Percentiles rank a stretch among this genome's conserved stretches.
phyloP scores from a whole-genome alignment of 169 alveolate species.

The Eimeria acervulina region DNA sequence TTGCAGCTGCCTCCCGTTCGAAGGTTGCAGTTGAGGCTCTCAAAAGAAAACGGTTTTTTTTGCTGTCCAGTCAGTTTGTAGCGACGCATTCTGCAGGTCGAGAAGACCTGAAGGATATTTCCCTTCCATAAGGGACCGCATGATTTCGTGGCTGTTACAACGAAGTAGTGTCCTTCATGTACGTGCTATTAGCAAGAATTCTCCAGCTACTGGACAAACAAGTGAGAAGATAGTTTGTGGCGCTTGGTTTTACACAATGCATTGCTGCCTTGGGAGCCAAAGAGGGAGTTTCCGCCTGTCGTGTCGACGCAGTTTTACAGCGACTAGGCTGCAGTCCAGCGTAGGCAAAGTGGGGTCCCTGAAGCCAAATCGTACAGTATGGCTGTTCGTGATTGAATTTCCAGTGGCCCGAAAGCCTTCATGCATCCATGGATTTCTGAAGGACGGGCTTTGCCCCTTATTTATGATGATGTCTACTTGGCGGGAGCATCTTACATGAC shows the following conservation, averaged over 20 bases:
- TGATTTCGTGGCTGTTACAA: background rate
- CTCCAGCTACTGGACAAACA: background rate
- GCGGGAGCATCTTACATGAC: background rate
- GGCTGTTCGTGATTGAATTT: background rate
- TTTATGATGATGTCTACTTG: background rate
- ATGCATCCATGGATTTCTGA: background rate
- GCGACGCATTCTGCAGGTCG: background rate
- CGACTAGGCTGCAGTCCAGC: background rate
- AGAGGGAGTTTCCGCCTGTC: background rate
- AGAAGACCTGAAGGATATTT: background rate
- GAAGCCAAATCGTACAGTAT: background rate
- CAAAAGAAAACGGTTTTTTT: background rate
- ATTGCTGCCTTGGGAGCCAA: background rate
- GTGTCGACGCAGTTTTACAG: background rate
- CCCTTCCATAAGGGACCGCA: background rate
- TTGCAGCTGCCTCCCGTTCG: constrained; percentile 70
- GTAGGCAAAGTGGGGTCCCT: background rate
- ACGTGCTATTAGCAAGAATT: background rate
- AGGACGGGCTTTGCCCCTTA: background rate
- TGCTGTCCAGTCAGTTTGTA: background rate
- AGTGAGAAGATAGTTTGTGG: background rate
- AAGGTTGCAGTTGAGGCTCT: constrained; percentile 44
- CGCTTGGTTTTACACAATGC: background rate
- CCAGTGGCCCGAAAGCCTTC: background rate
- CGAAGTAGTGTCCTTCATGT: background rate